Percentiles rank a stretch among this genome's conserved stretches.
Evolutionary conservation across 495 filamentous ascomycete genomes (phyloP).

Genomic region (Cercophora newfieldiana): DNA sequence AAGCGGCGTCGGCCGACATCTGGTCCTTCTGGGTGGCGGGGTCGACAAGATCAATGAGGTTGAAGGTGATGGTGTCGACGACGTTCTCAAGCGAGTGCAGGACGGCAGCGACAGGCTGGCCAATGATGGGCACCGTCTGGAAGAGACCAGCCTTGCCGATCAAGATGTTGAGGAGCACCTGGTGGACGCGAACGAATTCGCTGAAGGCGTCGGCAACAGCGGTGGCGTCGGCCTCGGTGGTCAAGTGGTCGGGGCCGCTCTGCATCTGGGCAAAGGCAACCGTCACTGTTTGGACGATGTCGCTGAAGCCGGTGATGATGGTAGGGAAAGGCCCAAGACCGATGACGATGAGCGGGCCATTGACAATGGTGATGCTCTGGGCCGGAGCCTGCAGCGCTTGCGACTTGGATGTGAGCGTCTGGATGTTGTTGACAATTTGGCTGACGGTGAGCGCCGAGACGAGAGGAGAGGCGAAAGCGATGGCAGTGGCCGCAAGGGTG

Average conservation of each 20-base stretch:
- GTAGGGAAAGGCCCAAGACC: conserved; percentile 32
- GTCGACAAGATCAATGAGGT: neutral
- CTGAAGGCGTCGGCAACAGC: conserved; percentile 19
- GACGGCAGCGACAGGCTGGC: conserved; percentile 9
- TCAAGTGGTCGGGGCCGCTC: neutral
- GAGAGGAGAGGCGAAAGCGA: conserved; percentile 16
- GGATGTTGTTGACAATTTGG: conserved; percentile 29
- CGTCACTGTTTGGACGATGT: conserved; percentile 26
- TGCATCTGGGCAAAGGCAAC: neutral
- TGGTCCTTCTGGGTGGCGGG: neutral
- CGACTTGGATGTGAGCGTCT: conserved; percentile 24
- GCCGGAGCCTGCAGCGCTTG: conserved; percentile 29
- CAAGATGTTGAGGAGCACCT: conserved; percentile 33
- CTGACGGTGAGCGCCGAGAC: conserved; percentile 19
- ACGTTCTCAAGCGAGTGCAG: conserved; percentile 24
- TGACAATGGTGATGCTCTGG: conserved; percentile 30
- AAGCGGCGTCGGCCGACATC: neutral
- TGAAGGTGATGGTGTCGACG: conserved; percentile 16
- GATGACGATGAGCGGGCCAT: conserved; percentile 27
- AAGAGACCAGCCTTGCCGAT: conserved; percentile 34
- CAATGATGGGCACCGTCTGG: neutral
- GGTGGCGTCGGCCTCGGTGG: conserved; percentile 5
- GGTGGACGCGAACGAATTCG: conserved; percentile 27
- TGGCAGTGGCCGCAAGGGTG: conserved; percentile 5
- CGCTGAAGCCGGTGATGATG: conserved; percentile 16